phyloP scores from a whole-genome alignment of 78 protist genomes.

The Cavenderia fasciculata region DNA sequence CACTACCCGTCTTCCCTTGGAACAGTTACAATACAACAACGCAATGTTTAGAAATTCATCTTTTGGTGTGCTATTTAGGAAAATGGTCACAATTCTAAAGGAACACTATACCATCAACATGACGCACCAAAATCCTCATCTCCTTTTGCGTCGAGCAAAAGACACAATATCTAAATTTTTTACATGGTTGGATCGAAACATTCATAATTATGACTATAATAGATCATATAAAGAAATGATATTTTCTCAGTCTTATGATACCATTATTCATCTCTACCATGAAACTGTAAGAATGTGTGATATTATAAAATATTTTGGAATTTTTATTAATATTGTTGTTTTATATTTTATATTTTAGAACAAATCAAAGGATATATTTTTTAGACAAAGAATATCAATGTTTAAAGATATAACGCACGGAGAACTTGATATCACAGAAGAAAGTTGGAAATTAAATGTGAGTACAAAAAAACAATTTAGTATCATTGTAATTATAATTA shows the following conservation, averaged over 20 bases:
- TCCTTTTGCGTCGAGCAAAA: slow-evolving; percentile 38
- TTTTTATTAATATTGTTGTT: neutral
- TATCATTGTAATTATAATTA: neutral
- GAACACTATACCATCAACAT: slow-evolving; percentile 57
- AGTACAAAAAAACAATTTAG: neutral
- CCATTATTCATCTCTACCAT: slow-evolving; percentile 55
- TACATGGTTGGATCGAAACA: slow-evolving; percentile 23
- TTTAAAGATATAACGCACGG: slow-evolving; percentile 5
- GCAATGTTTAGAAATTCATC: neutral
- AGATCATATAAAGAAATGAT: slow-evolving; percentile 19
- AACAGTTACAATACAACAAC: neutral
- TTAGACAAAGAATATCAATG: slow-evolving; percentile 40
- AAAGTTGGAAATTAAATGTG: slow-evolving; percentile 48
- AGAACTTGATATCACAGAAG: slow-evolving; percentile 52
- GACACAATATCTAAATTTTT: slow-evolving; percentile 29
- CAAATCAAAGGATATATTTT: slow-evolving; percentile 39
- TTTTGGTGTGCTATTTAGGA: slow-evolving; percentile 24
- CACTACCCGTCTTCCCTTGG: neutral
- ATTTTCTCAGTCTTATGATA: slow-evolving; percentile 44
- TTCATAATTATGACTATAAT: slow-evolving; percentile 5
- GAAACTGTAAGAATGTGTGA: slow-evolving; percentile 40
- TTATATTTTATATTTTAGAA: neutral
- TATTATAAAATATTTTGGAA: no score
- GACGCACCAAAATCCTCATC: slow-evolving; percentile 52
- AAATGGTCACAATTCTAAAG: slow-evolving; percentile 15